A percentile compares a stretch with the other conserved stretches of the same genome.
These are phyloP conservation scores for Sanghuangporus sanghuang DNA, from an alignment of 1,284 basidiomycete species.

Conservation along the genomic window DNA sequence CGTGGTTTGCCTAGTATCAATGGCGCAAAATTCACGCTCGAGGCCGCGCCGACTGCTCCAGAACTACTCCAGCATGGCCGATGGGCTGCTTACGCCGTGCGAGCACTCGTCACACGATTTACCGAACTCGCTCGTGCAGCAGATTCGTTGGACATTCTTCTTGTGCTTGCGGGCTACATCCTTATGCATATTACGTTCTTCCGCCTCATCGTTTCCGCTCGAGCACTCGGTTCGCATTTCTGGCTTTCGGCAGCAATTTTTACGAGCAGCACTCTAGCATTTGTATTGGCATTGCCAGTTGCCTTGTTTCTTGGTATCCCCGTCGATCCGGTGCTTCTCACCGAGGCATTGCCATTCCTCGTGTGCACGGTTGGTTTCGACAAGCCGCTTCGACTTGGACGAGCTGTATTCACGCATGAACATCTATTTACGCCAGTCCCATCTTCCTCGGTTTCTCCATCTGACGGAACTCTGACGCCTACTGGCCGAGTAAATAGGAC, in stretches of 20 bases:
- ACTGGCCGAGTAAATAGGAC: background rate
- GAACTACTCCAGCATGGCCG: slow-evolving; percentile 45
- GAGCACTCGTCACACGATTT: slow-evolving; percentile 79
- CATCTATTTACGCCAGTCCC: slow-evolving; percentile 52
- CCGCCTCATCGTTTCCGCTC: slow-evolving; percentile 82
- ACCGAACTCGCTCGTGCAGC: slow-evolving; percentile 87
- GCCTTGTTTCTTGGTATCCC: slow-evolving; percentile 82
- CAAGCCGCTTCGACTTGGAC: slow-evolving; percentile 90
- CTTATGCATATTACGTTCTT: slow-evolving; percentile 97
- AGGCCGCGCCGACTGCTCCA: slow-evolving; percentile 25
- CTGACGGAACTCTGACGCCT: slow-evolving; percentile 10
- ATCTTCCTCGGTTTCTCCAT: background rate
- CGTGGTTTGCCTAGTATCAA: slow-evolving; percentile 51
- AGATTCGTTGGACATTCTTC: slow-evolving; percentile 92
- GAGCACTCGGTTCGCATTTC: slow-evolving; percentile 84
- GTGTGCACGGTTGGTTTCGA: slow-evolving; percentile 98
- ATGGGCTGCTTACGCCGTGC: slow-evolving; percentile 84
- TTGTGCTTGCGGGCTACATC: slow-evolving; percentile 93
- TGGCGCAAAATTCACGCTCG: slow-evolving; percentile 45
- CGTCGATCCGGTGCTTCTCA: slow-evolving; percentile 89
- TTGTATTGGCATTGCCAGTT: slow-evolving; percentile 83
- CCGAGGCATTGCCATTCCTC: slow-evolving; percentile 95
- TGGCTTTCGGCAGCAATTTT: slow-evolving; percentile 86
- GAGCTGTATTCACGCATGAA: slow-evolving; percentile 86
- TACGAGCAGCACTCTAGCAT: slow-evolving; percentile 81